phyloP scores from a whole-genome alignment of 495 filamentous ascomycete genomes.

The Hypoxylon crocopeplum region DNA sequence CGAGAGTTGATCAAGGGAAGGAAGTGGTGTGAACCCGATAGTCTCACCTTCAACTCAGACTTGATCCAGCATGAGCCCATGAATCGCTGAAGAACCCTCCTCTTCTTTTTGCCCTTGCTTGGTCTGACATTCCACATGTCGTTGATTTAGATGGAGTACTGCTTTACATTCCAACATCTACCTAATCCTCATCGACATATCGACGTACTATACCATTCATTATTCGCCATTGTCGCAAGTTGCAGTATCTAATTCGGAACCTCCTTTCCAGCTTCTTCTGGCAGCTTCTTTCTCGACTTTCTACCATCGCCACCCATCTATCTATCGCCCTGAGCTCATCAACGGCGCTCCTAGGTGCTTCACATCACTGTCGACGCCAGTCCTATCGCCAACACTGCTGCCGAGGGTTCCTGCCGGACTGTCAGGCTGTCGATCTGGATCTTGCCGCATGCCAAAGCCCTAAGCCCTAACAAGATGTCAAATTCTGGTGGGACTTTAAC shows the following conservation, averaged over 20 bases:
- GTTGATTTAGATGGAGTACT: constrained; percentile 29
- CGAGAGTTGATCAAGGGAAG: constrained; percentile 16
- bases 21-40: constrained; percentile 13
- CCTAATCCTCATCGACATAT: not conserved
- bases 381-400: not conserved
- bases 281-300: not conserved
- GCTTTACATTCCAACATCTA: constrained; percentile 34
- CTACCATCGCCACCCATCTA: not conserved
- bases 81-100: constrained; percentile 39
- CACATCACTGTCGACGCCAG: no score
- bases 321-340: not conserved
- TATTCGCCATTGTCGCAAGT: not conserved
- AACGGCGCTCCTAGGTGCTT: no score
- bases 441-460: not conserved
- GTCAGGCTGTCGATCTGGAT: not conserved
- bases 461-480: constrained; percentile 44
- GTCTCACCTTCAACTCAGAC: constrained; percentile 27
- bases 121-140: constrained; percentile 41
- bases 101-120: constrained; percentile 37
- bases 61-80: constrained; percentile 30
- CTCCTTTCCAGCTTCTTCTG: not conserved
- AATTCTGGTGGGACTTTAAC: constrained; percentile 75
- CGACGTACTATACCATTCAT: no score
- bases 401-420: not conserved
- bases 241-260: not conserved